Base-by-base conservation (phyloP, 306 rosid species). In the Gastrolobium bilobum region DNA sequence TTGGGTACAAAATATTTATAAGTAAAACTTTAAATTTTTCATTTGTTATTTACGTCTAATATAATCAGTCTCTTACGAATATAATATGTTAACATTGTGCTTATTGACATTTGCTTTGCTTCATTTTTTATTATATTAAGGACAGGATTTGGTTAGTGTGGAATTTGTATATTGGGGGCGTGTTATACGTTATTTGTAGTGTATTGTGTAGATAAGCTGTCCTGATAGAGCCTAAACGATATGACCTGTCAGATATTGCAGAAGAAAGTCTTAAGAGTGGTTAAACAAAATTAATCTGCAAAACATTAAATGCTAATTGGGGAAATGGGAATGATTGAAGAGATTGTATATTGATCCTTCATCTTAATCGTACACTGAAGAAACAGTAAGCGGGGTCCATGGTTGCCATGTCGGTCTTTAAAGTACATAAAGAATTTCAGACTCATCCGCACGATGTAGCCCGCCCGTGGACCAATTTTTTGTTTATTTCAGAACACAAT, bases 391-490 rank as follows among this genome's bases (percentile, higher is more conserved):
- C 83, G 76, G 85, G 57, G 80, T 65, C 46, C 66, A 60, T 78
- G 88, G 84, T 83, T 52, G 82, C 86, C 62, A 47, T 90, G 92
- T 90, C 86, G 76, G 83, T 47, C 30, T 73, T 81, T 63, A 6
- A 61, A 64, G 48, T 14, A 52, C 33, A 66, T 66, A 53, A 52
- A 73, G 66, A 84, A 84, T 75, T 75, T 72, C 53, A 82, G 73
- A 77, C 85, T 81, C 78, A 84, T 78, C 71, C 61, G 80, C 92
- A 90, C 91, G 94, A 86, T 79, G 82, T 88, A 79, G 90, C 89
- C 89, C 83, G 87, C 56, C 88, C 84, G 39, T 60, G 13, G 65
- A 50, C 61, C 59, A 20, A 9, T 20, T 2, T 34, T 65, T 81
- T 80, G 7, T 81, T 84, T 86, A 80, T 82, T 52, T 31, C 39